Percentiles rank a stretch among this genome's conserved stretches.
Conservation (phyloP, 2,329 filamentous ascomycete genomes). For the Colletotrichum endophyticum region DNA sequence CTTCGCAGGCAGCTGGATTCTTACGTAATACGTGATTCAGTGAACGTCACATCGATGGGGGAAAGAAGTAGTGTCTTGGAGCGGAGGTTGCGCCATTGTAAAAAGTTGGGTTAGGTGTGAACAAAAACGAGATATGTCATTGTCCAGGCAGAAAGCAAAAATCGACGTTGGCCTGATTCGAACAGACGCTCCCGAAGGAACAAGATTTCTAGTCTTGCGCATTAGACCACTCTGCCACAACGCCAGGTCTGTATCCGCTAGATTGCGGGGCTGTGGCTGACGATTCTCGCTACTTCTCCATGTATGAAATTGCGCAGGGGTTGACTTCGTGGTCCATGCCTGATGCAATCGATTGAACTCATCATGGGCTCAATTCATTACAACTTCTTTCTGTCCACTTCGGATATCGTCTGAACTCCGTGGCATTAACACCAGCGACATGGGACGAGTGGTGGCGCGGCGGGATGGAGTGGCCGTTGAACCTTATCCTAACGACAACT, state of each 20-base stretch:
- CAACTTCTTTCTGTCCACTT: no score
- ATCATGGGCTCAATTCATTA: no score
- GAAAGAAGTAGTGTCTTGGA: not conserved
- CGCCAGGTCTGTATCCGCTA: not conserved
- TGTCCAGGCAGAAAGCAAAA: not conserved
- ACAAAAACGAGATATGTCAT: not conserved
- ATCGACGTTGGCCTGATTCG: conserved; percentile 6
- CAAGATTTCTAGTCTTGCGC: conserved; percentile 14
- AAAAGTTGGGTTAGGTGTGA: not conserved
- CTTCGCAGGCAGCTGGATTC: not conserved
- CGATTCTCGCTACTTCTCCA: accelerated
- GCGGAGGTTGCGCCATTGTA: accelerated
- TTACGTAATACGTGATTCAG: not conserved
- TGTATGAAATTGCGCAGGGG: not conserved
- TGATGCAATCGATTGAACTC: no score
- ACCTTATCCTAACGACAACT: no score
- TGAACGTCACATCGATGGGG: accelerated
- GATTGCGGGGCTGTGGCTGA: not conserved
- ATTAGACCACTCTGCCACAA: conserved; percentile 13
- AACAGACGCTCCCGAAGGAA: conserved; percentile 13
- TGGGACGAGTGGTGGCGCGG: no score
- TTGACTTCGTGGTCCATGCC: no score
- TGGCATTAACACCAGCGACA: no score
- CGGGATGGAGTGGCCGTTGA: no score
- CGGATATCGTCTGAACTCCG: no score